Conservation (phyloP, 108 stramenopile genomes). For the Conticribra weissflogii region DNA sequence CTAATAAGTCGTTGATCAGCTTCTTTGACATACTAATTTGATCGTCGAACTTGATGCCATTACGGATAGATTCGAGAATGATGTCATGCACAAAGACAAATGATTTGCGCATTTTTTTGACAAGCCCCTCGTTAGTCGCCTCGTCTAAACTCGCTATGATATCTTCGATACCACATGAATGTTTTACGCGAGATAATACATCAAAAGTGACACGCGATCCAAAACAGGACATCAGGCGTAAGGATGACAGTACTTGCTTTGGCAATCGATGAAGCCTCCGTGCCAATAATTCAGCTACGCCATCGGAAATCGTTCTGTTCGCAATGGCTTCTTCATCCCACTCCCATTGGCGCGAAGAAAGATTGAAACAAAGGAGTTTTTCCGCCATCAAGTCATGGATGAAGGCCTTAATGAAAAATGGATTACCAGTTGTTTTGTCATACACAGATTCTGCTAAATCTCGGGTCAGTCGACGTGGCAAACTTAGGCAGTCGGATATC, state of each 20-base stretch:
- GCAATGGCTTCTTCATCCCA: conserved; percentile 22
- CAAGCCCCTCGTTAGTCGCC: conserved; percentile 10
- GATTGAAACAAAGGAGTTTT: conserved; percentile 5
- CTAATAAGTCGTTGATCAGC: conserved; percentile 1
- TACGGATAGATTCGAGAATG: conserved; percentile 11
- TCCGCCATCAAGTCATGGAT: conserved; percentile 13
- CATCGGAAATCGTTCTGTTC: conserved; percentile 5
- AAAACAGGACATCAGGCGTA: conserved; percentile 19
- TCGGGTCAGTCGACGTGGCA: conserved; percentile 14
- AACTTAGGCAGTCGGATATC: conserved; percentile 10
- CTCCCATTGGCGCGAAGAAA: conserved; percentile 6
- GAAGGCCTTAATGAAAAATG: conserved; percentile 24
- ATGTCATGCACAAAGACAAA: conserved; percentile 27
- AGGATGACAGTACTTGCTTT: conserved; percentile 4
- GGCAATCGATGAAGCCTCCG: conserved; percentile 5
- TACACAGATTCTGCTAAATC: conserved; percentile 10
- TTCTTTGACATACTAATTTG: not conserved
- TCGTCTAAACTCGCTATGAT: conserved; percentile 2
- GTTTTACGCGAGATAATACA: conserved; percentile 2
- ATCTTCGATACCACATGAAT: conserved; percentile 9
- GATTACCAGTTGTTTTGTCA: conserved; percentile 22
- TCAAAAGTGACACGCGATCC: conserved; percentile 13
- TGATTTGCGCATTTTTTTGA: not conserved
- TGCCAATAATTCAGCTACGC: conserved; percentile 18
- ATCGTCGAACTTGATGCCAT: not conserved